Base-by-base conservation (phyloP, 225 moss, liverwort and hornwort species). In the Ulota crispa region DNA sequence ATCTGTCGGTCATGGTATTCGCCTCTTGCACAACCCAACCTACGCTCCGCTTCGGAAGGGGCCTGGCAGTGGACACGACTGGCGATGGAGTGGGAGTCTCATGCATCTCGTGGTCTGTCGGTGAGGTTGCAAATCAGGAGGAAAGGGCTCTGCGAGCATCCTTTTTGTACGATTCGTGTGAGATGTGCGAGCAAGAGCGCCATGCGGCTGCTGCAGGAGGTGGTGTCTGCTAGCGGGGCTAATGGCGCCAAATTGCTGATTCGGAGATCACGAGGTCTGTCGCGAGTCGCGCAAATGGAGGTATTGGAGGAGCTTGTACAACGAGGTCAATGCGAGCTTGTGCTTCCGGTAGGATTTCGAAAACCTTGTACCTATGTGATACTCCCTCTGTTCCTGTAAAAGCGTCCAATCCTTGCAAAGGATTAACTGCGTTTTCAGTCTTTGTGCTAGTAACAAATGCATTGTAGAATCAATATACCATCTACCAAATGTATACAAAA, bases 261-360 rank as follows among this genome's bases (percentile, higher is more conserved):
- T 68, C 81, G 87, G 73, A 87, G 83, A 79, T 87, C 89, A 64
- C 87, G 91, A 45, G 39, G 54, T 70, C 41, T 91, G 28, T 91
- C 91, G 34, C 91, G 89, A 73, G 87, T 65, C 6, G 85, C 80
- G 74, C 89, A 89, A 81, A 75, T 85, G 79, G 89, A 91, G 83
- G 85, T 91, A 7, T 69, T 91, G 81, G 89, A 87, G 8, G 89
- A 85, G 82, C 88, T 91, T 53, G 76, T 91, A 67, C 72, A 68
- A 70, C 87, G 82, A 30, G 87, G 83, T n/a, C 83, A 73, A 56
- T 87, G 79, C 56, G 91, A 89, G 77, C 83, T 91, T 43, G 89
- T 83, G 85, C 70, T 91, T 72, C 80, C 75, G 73, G 91, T 91
- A 43, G 54, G 79, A 56, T 4, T 32, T 24, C 37, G 9, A 50